These are phyloP conservation scores for Cardiospermum halicacabum DNA, from an alignment of 345 rosid genomes.

Conservation along the genomic window DNA sequence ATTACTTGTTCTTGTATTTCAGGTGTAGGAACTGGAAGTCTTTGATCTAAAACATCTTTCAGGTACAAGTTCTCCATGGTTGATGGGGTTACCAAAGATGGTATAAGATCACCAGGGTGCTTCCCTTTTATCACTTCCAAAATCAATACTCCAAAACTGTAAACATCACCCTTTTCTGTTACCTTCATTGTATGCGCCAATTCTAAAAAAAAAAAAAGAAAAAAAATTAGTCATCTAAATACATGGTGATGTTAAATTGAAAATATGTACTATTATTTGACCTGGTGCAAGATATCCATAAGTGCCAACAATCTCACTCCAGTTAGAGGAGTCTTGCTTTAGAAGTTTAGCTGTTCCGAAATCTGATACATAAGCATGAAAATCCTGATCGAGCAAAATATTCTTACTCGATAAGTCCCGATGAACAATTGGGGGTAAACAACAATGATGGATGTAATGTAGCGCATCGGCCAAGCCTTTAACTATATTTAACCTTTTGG, in stretches of 20 bases:
- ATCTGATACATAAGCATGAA: slow-evolving; percentile 22
- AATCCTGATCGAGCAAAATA: slow-evolving; percentile 19
- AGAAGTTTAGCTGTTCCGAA: slow-evolving; percentile 13
- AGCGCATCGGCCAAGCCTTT: slow-evolving; percentile 19
- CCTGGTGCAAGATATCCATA: slow-evolving; percentile 31
- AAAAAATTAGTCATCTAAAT: too few relatives aligned
- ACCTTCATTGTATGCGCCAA: slow-evolving; percentile 16
- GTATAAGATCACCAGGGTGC: slow-evolving; percentile 12
- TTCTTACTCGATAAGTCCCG: slow-evolving; percentile 26
- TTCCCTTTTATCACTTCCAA: slow-evolving; percentile 17
- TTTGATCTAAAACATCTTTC: slow-evolving; percentile 15
- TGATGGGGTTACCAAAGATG: not conserved
- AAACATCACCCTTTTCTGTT: slow-evolving; percentile 17
- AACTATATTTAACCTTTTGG: slow-evolving; percentile 12
- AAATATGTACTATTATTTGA: too few relatives aligned
- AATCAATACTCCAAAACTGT: slow-evolving; percentile 18
- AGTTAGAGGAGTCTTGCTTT: slow-evolving; percentile 16
- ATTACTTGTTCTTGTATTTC: too few relatives aligned
- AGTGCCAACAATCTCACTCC: slow-evolving; percentile 19
- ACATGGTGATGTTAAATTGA: too few relatives aligned
- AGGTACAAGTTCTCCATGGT: not conserved
- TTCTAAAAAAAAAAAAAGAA: slow-evolving; percentile 12
- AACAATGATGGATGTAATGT: slow-evolving; percentile 22
- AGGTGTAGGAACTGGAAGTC: too few relatives aligned
- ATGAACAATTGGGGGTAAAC: slow-evolving; percentile 19